Base-by-base conservation (phyloP, 805 yeast genomes). In the Saccharomycopsis vini region DNA sequence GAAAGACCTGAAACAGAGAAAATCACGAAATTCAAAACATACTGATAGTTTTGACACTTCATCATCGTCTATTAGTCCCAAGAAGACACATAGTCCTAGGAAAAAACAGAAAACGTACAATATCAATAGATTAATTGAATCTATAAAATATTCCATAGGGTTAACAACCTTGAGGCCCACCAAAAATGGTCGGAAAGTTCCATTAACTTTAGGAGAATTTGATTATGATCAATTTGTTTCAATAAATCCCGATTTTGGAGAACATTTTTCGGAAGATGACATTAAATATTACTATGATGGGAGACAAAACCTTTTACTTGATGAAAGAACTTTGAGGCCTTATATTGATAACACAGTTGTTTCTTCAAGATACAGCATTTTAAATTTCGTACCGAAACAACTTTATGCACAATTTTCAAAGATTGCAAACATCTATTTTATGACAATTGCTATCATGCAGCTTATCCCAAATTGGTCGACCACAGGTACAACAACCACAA, bases 401-500 rank as follows among this genome's bases (percentile, higher is more conserved):
- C 60, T 92, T 31, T 71, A 77, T 50, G 95, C 92, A 3, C 98
- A 92, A 61, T 90, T 92, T 56, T 86, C 95, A 20, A 90, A 87
- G 58, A 56, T 92, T 36, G 98, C 98, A 23, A 92, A 92, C 58
- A 69, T 89, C 49, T 90, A 92, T 61, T 92, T 92, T 62, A 64
- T 92, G 73, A 69, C 79, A 2, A 92, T 92, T 15, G 89, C 97
- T 2, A 82, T 92, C 49, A 67, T 92, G 68, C 98, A 92, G 59
- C 80, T 90, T 89, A 81, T 92, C 39, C 97, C 98, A 0, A 77
- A 88, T 2, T 92, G 96, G 97, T 86, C 96, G 1, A 87, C 98
- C 4, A 92, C 98, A 0, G 98, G 97, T 47, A 82, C 88, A 10
- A 87, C 78, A 58, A 92, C 97, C 3, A 92, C 98, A 2, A 90